Evolutionary conservation across 768 basidiomycete genomes (phyloP).

Genomic region (Coprinopsis strossmayeri): DNA sequence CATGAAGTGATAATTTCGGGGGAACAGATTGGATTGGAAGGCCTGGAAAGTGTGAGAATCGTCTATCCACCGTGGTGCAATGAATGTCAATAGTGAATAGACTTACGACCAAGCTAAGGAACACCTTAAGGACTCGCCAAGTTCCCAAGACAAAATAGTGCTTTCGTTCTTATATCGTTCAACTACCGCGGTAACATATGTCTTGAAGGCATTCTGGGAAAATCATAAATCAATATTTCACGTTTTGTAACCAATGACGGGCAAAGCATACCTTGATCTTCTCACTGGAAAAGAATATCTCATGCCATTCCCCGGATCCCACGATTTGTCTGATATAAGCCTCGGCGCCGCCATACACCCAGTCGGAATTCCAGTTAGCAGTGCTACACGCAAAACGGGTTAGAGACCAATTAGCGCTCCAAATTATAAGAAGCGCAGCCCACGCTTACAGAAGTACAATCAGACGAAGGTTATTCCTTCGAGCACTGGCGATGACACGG

Average conservation of each 20-base stretch:
- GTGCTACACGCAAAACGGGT: background rate
- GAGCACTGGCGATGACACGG: constrained; percentile 48
- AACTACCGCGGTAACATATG: constrained; percentile 43
- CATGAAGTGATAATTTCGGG: constrained; percentile 43
- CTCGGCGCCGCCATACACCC: constrained; percentile 51
- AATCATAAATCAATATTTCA: background rate
- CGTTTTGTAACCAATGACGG: background rate
- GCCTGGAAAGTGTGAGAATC: no score
- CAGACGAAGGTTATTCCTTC: constrained; percentile 51
- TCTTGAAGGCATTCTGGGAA: constrained; percentile 30
- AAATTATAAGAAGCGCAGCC: background rate
- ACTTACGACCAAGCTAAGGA: background rate
- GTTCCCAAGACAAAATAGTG: constrained; percentile 41
- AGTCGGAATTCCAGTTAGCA: constrained; percentile 29
- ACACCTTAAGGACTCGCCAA: constrained; percentile 39
- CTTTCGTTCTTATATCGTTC: constrained; percentile 48
- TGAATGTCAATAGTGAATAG: no score
- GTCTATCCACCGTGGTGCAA: no score
- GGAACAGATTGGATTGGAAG: no score
- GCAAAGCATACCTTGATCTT: constrained; percentile 31
- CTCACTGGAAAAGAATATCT: constrained; percentile 56
- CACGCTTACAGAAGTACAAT: constrained; percentile 51
- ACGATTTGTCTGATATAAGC: constrained; percentile 55
- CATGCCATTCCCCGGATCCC: constrained; percentile 18
- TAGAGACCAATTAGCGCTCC: background rate